Conservation (phyloP, 306 rosid genomes). For the Sicyos edulis region DNA sequence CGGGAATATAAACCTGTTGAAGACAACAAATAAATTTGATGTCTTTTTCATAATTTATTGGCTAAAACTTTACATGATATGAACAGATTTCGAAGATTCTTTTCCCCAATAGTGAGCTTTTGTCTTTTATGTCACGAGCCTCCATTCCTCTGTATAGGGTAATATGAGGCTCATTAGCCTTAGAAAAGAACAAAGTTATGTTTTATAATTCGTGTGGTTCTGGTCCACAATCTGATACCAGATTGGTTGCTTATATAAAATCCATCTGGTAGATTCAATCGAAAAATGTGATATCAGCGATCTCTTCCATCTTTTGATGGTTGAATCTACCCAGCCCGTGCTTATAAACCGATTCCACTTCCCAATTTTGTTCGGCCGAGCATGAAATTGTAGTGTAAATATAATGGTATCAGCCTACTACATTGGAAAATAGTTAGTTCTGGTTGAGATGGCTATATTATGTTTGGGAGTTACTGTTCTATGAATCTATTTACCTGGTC, state of each 20-base stretch:
- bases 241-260: constrained; percentile 2
- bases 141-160: constrained; percentile 1
- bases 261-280: neutral
- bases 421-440: neutral
- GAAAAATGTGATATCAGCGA: neutral
- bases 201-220: neutral
- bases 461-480: neutral
- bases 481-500: neutral
- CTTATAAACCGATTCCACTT: neutral
- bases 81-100: constrained; percentile 14
- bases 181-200: constrained; percentile 3
- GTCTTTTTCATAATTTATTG: constrained; percentile 18
- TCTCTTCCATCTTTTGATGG: neutral
- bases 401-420: neutral
- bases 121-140: constrained; percentile 24
- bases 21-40: neutral
- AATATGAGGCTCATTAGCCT: constrained; percentile 7
- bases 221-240: constrained; percentile 12
- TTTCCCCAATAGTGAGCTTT: constrained; percentile 5
- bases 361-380: neutral
- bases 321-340: no score
- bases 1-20: constrained; percentile 18
- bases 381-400: neutral
- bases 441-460: neutral
- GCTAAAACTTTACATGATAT: neutral